Base-by-base conservation (phyloP, 306 rosid species). In the Sicyos baderoa region DNA sequence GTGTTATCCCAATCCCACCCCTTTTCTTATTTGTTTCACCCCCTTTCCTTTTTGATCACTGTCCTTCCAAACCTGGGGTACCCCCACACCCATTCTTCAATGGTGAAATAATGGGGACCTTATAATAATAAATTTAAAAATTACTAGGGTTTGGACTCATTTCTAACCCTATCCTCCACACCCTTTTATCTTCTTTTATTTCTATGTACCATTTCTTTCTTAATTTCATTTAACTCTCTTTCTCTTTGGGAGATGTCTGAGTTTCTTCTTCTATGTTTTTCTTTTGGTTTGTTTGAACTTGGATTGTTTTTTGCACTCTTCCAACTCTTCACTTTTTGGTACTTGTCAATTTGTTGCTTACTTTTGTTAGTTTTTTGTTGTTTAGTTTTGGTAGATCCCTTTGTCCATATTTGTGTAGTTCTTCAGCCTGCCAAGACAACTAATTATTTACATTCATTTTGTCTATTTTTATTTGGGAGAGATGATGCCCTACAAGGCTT, bases 21-120 rank as follows among this genome's bases (percentile, higher is more conserved):
- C 44, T 18, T 29, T 25, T 25, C 29, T 19, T 7, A 44, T 23
- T 29, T 58, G 35, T 29, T 27, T 25, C 11, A 42, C 29, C n/a
- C 49, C 49, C 68, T 62, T 63, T 63, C 69, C 51, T 40, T 63
- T 63, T 63, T 63, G 69, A 51, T 63, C 69, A 16, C 67, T 59
- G 65, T 59, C 65, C 65, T 9, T 44, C 49, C 44, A 37, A 37
- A 37, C 0, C 44, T 37, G 40, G 40, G 40, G 40, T 13, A 9
- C 48, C 48, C 48, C 13, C 45, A n/a, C n/a, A 32, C 49, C 48
- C 48, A 22, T n/a, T 5, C 67, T 61, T n/a, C 67, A 32, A 8
- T 60, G 14, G 18, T 60, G 67, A 60, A 60, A 32, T 6, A 50
- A 23, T 29, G 45, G 21, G 35, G 9, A 9, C 65, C 16, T 29